Evolutionary conservation across 495 filamentous ascomycete species (phyloP).

Genomic region (Hyaloscypha hepaticicola): DNA sequence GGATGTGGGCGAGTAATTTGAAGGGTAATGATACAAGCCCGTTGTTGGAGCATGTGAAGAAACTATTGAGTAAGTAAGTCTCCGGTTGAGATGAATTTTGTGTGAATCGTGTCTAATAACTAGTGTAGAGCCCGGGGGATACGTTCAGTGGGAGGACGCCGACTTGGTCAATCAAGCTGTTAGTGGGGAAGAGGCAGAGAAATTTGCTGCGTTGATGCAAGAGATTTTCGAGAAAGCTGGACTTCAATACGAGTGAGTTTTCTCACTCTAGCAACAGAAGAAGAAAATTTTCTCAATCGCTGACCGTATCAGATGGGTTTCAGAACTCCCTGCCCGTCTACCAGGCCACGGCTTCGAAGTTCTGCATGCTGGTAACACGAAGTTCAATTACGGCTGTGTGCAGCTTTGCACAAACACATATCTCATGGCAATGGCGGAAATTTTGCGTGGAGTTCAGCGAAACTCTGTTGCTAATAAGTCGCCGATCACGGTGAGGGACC

Average conservation of each 20-base stretch:
- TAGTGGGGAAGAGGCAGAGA: background rate
- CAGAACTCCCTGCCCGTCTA: background rate
- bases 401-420: background rate
- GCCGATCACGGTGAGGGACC: background rate
- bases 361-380: background rate
- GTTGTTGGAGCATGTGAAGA: background rate
- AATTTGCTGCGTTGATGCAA: background rate
- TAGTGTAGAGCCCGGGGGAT: background rate
- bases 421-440: background rate
- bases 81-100: background rate
- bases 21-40: background rate
- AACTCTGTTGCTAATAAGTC: background rate
- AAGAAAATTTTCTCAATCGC: background rate
- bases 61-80: background rate
- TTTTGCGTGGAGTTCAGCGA: background rate
- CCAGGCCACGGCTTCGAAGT: background rate
- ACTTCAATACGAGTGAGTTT: slow-evolving; percentile 2
- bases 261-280: background rate
- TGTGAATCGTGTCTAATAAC: background rate
- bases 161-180: slow-evolving; percentile 3
- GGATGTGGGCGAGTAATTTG: slow-evolving; percentile 1
- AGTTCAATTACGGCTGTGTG: background rate
- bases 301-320: background rate
- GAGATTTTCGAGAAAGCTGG: background rate
- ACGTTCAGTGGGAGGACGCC: background rate